Conservation (phyloP, 1,284 basidiomycete species). For the Apiotrichum siamense region DNA sequence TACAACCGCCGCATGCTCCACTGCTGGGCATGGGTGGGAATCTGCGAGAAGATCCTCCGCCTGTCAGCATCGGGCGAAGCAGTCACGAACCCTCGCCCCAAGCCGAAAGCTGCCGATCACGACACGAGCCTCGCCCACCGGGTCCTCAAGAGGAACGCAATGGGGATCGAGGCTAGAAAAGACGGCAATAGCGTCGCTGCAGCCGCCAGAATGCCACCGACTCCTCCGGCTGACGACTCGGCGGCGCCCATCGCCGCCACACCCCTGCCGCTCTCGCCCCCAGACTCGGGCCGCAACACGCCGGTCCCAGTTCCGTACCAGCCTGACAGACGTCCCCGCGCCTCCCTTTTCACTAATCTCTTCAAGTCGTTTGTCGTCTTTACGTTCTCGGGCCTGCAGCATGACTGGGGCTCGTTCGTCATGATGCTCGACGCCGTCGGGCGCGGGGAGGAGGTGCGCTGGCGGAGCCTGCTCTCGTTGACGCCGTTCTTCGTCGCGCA, state of each 20-base stretch:
- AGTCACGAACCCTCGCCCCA: slow-evolving; percentile 1
- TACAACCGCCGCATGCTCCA: slow-evolving; percentile 35
- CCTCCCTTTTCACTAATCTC: slow-evolving; percentile 24
- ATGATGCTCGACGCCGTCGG: slow-evolving; percentile 18
- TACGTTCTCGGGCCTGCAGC: slow-evolving; percentile 32
- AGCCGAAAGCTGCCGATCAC: neutral
- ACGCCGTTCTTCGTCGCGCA: slow-evolving; percentile 40
- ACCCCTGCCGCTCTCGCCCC: neutral
- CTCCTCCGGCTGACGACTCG: neutral
- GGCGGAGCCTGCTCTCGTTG: slow-evolving; percentile 17
- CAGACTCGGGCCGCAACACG: slow-evolving; percentile 20
- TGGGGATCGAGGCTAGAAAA: neutral
- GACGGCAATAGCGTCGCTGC: too few relatives aligned
- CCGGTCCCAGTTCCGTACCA: slow-evolving; percentile 13
- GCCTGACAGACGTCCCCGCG: slow-evolving; percentile 13
- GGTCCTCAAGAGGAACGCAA: neutral
- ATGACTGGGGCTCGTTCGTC: slow-evolving; percentile 31
- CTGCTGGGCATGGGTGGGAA: slow-evolving; percentile 33
- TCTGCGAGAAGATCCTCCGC: slow-evolving; percentile 37
- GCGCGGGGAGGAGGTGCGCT: slow-evolving; percentile 6
- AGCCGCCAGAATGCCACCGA: neutral
- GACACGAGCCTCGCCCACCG: neutral
- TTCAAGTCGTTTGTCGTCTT: slow-evolving; percentile 40
- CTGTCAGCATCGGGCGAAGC: slow-evolving; percentile 30
- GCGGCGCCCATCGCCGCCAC: neutral